Evolutionary conservation across 352 stramenopile species (phyloP), one percentile per base, ranked within the genome.

Genomic region (Globisporangium uncinulatum): DNA sequence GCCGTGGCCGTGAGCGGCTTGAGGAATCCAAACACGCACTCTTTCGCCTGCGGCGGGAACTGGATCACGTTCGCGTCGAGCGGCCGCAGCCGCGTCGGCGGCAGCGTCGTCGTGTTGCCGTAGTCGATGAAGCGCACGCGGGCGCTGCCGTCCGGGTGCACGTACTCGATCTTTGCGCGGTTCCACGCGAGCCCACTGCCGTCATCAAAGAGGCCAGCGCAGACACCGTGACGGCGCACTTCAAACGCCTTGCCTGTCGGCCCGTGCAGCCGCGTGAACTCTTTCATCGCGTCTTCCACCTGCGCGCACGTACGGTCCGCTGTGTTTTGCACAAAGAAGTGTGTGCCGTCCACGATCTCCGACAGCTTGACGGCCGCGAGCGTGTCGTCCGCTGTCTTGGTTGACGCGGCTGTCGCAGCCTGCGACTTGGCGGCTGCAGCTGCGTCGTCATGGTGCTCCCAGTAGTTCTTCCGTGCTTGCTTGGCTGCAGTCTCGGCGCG

Each of bases 121-220:
- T 98, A 97, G 85, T 99, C 96, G 36, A 99, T 80, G 69, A 97
- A 98, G 14, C 94, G 80, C 51, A 98, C 84, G 47, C 82, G 84
- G 1, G 70, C 77, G 6, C 71, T 79, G 39, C 75, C 79, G 42
- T 92, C 75, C 3, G 70, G 53, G 56, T 87, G 61, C 43, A 92
- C 69, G 51, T 79, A 79, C 61, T 94, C 84, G 42, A 99, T 74
- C 55, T 96, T 95, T 14, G 85, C 95, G 56, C 96, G 89, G 79
- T 98, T 98, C 95, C 95, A 99, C 32, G 87, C 66, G 19, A 86
- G 89, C 6, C 92, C 91, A 43, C 76, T 87, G 50, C 93, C 94
- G 65, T 99, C 96, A 61, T 98, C 89, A 63, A 98, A 99, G 3
- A 98, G 76, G n/a, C 93, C 94, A 49, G 94, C 94, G 54, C 95